Percentiles rank a stretch among this genome's conserved stretches.
Conservation (phyloP, 345 rosid species). For the Moringa oleifera region DNA sequence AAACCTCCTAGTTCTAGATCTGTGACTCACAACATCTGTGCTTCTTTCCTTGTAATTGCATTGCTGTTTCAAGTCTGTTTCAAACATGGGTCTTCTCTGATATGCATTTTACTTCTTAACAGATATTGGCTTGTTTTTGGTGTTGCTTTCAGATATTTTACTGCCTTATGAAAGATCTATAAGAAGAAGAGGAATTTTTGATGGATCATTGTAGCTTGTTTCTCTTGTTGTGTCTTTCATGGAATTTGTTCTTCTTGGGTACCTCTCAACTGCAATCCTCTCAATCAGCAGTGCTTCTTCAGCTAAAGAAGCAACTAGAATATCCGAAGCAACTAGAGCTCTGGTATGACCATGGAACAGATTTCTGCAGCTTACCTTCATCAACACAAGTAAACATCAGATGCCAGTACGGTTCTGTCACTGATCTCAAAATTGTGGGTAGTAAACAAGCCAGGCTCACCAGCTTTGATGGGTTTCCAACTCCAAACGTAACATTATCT, state of each 20-base stretch:
- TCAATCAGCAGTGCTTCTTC: conserved; percentile 69
- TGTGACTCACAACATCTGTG: no score
- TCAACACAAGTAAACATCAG: conserved; percentile 47
- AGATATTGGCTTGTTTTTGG: background rate
- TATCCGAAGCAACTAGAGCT: conserved; percentile 59
- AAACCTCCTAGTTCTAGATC: background rate
- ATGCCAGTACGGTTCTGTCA: conserved; percentile 46
- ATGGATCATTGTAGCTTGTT: conserved; percentile 39
- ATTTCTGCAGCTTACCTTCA: conserved; percentile 48
- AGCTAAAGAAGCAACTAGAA: conserved; percentile 65
- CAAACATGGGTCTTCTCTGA: no score
- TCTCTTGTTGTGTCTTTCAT: conserved; percentile 33
- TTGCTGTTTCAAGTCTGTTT: no score
- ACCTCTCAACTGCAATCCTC: conserved; percentile 68
- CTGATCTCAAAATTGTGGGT: conserved; percentile 51
- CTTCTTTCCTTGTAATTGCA: background rate
- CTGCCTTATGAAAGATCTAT: background rate
- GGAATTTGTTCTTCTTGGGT: conserved; percentile 39
- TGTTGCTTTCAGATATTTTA: background rate
- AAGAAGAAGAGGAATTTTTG: conserved; percentile 1
- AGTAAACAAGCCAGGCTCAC: conserved; percentile 32
- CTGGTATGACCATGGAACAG: conserved; percentile 48
- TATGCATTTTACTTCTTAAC: background rate
- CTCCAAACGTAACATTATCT: conserved; percentile 45
- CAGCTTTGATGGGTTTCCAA: conserved; percentile 41